These are phyloP conservation scores for Calonectria henricotiae DNA, from an alignment of 2,329 filamentous ascomycete genomes.

Conservation along the genomic window DNA sequence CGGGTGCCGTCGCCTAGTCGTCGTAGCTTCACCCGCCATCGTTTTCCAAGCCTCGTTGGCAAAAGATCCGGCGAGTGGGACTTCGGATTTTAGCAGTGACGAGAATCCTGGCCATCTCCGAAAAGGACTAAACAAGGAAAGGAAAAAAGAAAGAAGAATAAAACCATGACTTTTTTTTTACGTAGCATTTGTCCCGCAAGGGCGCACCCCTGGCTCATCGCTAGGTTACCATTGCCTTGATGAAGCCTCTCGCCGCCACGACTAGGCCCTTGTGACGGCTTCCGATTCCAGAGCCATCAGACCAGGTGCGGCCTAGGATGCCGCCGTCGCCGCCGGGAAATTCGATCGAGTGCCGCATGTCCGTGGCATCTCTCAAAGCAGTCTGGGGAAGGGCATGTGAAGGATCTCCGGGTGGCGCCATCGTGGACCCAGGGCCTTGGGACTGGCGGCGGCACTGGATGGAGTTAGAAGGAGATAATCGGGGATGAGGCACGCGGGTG, in stretches of 20 bases:
- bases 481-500: conserved; percentile 17
- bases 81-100: conserved; percentile 1
- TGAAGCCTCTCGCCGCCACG: background rate
- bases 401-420: conserved; percentile 25
- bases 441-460: conserved; percentile 3
- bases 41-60: conserved; percentile 10
- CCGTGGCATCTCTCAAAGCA: conserved; percentile 14
- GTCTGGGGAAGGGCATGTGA: conserved; percentile 23
- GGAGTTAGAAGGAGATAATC: conserved; percentile 34
- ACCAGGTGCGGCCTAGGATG: background rate
- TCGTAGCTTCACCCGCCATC: conserved; percentile 20
- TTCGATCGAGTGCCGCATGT: conserved; percentile 11
- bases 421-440: conserved; percentile 27
- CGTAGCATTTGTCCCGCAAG: conserved; percentile 7
- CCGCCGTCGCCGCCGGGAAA: conserved; percentile 6
- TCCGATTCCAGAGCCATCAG: background rate
- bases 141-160: background rate
- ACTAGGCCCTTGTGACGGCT: background rate
- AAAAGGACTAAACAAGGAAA: background rate
- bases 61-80: conserved; percentile 26
- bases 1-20: conserved; percentile 18
- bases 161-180: background rate
- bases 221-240: conserved; percentile 18
- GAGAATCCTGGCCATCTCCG: conserved; percentile 5
- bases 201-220: background rate